Conservation (phyloP, 768 basidiomycete genomes). For the Podaxis sp. region DNA sequence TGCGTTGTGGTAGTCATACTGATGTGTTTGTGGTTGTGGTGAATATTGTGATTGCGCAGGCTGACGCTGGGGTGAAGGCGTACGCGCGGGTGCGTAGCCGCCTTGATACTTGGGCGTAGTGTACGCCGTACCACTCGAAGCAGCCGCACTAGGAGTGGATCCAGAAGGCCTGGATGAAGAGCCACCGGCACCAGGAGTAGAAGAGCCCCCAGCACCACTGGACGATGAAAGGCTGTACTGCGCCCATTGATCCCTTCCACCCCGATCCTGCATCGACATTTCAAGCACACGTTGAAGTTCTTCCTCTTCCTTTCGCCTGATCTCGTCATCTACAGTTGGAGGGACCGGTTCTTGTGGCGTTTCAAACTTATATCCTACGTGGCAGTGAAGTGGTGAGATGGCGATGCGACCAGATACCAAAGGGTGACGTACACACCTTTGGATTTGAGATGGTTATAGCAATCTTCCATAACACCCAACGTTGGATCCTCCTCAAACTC, state of each 20-base stretch:
- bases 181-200: constrained; percentile 7
- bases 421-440: constrained; percentile 52
- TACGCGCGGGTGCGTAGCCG: constrained; percentile 57
- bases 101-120: constrained; percentile 37
- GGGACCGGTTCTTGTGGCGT: constrained; percentile 58
- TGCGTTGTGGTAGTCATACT: constrained; percentile 2
- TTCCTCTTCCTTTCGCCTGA: constrained; percentile 84
- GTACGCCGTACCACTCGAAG: constrained; percentile 17
- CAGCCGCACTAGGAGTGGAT: constrained; percentile 17
- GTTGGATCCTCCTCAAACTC: constrained; percentile 79
- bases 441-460: constrained; percentile 72
- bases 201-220: constrained; percentile 26
- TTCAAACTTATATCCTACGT: constrained; percentile 72
- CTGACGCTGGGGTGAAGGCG: constrained; percentile 30
- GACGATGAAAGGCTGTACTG: constrained; percentile 33
- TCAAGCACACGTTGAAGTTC: constrained; percentile 91
- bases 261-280: constrained; percentile 89
- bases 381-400: neutral
- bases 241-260: constrained; percentile 62
- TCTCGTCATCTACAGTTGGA: constrained; percentile 71
- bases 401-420: neutral
- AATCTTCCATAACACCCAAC: constrained; percentile 88
- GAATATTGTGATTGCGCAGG: constrained; percentile 18
- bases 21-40: constrained; percentile 11
- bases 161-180: constrained; percentile 11